These are phyloP conservation scores for Xylaria sp. DNA, from an alignment of 2,329 filamentous ascomycete species.

Conservation along the genomic window DNA sequence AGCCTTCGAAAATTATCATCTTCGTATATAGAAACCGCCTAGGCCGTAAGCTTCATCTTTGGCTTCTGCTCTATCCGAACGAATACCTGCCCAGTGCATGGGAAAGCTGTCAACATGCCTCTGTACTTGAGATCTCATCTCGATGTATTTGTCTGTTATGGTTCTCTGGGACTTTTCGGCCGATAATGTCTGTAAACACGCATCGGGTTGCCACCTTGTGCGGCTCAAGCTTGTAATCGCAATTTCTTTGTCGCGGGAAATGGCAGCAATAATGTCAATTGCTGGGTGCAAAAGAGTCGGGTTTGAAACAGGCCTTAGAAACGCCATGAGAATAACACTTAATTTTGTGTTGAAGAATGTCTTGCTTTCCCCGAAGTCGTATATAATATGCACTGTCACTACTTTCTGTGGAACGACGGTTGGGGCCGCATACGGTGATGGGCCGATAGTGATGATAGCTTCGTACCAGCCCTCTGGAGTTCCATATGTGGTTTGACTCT, in stretches of 20 bases:
- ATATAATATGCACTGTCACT: conserved; percentile 60
- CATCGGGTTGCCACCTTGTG: conserved; percentile 51
- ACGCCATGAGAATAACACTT: conserved; percentile 65
- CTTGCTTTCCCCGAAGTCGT: conserved; percentile 51
- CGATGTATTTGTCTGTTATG: conserved; percentile 53
- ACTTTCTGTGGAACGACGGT: conserved; percentile 55
- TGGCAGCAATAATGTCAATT: conserved; percentile 39
- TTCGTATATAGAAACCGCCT: conserved; percentile 55
- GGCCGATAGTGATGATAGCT: conserved; percentile 61
- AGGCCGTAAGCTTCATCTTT: conserved; percentile 56
- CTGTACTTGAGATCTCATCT: conserved; percentile 56
- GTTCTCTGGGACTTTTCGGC: conserved; percentile 50
- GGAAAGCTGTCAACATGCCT: conserved; percentile 63
- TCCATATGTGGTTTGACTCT: conserved; percentile 41
- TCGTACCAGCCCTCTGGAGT: conserved; percentile 60
- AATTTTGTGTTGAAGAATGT: conserved; percentile 52
- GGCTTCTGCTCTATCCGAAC: conserved; percentile 53
- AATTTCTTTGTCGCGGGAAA: conserved; percentile 49
- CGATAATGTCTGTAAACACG: conserved; percentile 47
- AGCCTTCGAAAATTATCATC: conserved; percentile 32
- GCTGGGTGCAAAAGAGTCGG: conserved; percentile 18
- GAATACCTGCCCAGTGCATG: conserved; percentile 62
- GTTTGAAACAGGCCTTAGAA: conserved; percentile 51
- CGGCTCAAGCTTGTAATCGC: conserved; percentile 54
- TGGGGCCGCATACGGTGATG: conserved; percentile 52